A percentile compares a stretch with the other conserved stretches of the same genome.
Conservation (phyloP, 352 stramenopile genomes). For the Pythium folliculosum region DNA sequence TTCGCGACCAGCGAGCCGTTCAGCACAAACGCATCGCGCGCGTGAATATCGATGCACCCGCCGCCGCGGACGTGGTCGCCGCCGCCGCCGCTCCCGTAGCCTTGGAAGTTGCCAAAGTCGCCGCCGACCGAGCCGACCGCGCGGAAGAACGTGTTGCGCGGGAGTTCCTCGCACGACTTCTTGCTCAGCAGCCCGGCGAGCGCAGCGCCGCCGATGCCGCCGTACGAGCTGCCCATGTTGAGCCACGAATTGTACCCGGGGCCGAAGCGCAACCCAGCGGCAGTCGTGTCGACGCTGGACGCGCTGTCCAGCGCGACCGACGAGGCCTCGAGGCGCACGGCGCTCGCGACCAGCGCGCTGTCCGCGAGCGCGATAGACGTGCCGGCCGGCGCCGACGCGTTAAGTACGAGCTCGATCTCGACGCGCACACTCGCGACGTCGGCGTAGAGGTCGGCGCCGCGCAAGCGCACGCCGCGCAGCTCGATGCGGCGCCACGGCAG, state of each 20-base stretch:
- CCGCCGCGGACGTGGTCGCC: constrained; percentile 60
- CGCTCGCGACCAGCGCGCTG: constrained; percentile 54
- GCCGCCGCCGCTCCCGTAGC: constrained; percentile 81
- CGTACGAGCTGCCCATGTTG: constrained; percentile 68
- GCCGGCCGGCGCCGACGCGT: constrained; percentile 21
- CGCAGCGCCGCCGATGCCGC: constrained; percentile 73
- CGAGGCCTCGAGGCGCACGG: constrained; percentile 54
- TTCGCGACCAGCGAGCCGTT: constrained; percentile 70
- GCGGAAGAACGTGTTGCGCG: constrained; percentile 60
- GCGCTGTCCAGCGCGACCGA: constrained; percentile 44
- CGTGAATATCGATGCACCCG: constrained; percentile 55
- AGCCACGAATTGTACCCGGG: constrained; percentile 79
- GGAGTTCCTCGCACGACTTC: constrained; percentile 53
- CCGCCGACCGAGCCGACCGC: constrained; percentile 64
- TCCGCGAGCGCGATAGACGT: constrained; percentile 46
- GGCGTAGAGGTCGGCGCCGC: constrained; percentile 31
- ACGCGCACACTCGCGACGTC: constrained; percentile 20
- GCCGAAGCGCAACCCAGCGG: constrained; percentile 72
- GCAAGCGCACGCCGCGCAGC: constrained; percentile 45
- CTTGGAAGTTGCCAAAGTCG: constrained; percentile 64
- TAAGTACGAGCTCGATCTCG: constrained; percentile 22
- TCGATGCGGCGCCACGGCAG: constrained; percentile 33
- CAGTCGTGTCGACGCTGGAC: constrained; percentile 61
- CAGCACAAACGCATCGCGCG: constrained; percentile 41
- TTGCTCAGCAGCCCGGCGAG: constrained; percentile 33